Base-by-base conservation (phyloP, 1,284 basidiomycete genomes). In the Somion occarium region DNA sequence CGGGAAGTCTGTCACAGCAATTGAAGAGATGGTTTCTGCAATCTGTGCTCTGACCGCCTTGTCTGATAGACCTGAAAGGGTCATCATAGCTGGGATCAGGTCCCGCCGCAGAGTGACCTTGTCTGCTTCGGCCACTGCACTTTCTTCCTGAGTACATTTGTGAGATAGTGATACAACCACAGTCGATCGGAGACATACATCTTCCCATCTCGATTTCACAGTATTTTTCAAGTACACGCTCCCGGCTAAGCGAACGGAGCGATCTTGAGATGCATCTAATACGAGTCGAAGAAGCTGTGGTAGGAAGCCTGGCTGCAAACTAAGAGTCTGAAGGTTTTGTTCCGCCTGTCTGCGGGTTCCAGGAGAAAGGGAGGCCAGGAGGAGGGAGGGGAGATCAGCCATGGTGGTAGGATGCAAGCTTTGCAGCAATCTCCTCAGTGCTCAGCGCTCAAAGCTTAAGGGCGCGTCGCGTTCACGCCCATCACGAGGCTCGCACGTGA, bases 171-270 rank as follows among this genome's bases (percentile, higher is more conserved):
- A 50, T n/a, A 24, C 11, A 22, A 26, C 20, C 11, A 44, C 24
- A 38, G 23, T 52, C n/a, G n/a, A 2, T 20, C 5, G 41, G 11
- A 20, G 2, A 74, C 81, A 51, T 50, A 92, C 93, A 73, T 92
- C 89, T 45, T 84, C 85, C 93, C 93, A 97, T 69, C 86, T 79
- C 38, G 82, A 73, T 66, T 89, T 93, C 49, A 91, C 80, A 20
- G 85, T 77, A 65, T 96, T 96, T 73, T 96, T 97, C 57, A 96
- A 83, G 69, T 88, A 93, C 43, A 96, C 84, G 52, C 87, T 85
- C 1, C 82, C 93, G 2, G 91, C 83, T 52, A 94, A 82, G 60
- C 92, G 75, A 34, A 90, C 80, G 1, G 88, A 72, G 54, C 82
- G 81, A 64, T 87, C 80, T 61, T 85, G 79, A 1, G 81, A 70